Base-by-base conservation (phyloP, 306 rosid genomes). In the Inga leiocalycina region DNA sequence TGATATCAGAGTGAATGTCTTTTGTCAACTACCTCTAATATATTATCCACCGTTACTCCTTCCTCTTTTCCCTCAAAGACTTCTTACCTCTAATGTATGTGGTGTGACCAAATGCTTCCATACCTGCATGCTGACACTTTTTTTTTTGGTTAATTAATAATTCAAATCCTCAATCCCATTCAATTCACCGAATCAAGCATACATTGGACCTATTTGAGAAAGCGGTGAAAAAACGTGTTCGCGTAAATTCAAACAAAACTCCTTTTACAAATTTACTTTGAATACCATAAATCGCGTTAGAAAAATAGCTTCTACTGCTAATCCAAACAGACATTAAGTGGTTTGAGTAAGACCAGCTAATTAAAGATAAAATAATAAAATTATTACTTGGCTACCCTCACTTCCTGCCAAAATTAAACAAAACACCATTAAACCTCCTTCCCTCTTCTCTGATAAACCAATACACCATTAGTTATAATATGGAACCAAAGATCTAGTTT, bases 211-310 rank as follows among this genome's bases (percentile, higher is more conserved):
- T 37, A 0, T 5, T 37, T 37, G 41, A 4, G 41, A 4, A 3
- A 1, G 7, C 7, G 1, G 6, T 37, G 7, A 0, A 5, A 37
- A 5, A 37, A 37, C 41, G 5, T 0, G 0, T 37, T 37, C 1
- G 3, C 7, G 0, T 0, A 5, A 5, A 1, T 37, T 0, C 4
- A 37, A 0, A 37, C 7, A 37, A 37, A 37, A 37, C 7, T 37
- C 7, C 0, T 37, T 1, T 37, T 7, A 37, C 41, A 37, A 37
- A 37, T 5, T 5, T 37, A 37, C 4, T 0, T 37, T 0, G 7
- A 0, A 37, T 37, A 5, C 4, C 41, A 0, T 37, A 37, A 37
- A 0, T 37, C 7, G 0, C 7, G 1, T 37, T 5, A 4, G 7
- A 37, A 5, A 37, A 37, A 0, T 0, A 4, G 1, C 4, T 4